Evolutionary conservation across 2,329 filamentous ascomycete species (phyloP), one percentile per base, ranked within the genome.

Genomic region (Phaeosphaeriaceae sp.): DNA sequence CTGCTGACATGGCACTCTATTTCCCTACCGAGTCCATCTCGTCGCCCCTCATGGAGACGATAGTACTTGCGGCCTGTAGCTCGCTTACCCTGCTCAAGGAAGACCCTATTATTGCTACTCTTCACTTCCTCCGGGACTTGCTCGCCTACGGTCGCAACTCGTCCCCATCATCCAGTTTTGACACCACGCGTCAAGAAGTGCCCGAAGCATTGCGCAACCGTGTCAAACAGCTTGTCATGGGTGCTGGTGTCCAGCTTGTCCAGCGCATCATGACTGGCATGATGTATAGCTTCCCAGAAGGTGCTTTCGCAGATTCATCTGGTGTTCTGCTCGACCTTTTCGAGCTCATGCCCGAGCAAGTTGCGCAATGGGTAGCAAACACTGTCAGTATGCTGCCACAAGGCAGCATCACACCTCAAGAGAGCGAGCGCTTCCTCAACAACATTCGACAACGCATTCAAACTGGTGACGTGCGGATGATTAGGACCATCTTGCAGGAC

Each of bases 241-340:
- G 83, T 1, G 88, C 93, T 63, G 93, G 95, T 40, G 89, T 92
- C 70, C 81, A 88, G 55, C 83, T 99, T 25, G 89, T 95, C 7
- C 94, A 97, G 78, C 91, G 93, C 63, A 89, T 96, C 57, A 85
- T 99, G 81, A 95, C 93, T 1, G 95, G 95, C 59, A 96, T 99
- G 93, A 98, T 99, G 94, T 97, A 97, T 76, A 96, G 91, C 0
- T 99, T 99, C 80, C 96, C 95, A 0, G 88, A 91, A 45, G 95
- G 98, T 76, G 97, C 93, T 79, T 96, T 98, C 73, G 89, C 93
- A 0, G 95, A 99, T 74, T 93, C 93, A 17, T 97, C 92, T 49
- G 93, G 93, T 4, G 92, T 97, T n/a, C 81, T 99, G 52, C 87
- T 99, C 59, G 89, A 90, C 3, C 84, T 98, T 63, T 97, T 99